Evolutionary conservation across 768 basidiomycete genomes (phyloP).

Genomic region (Agrocybe pediades): DNA sequence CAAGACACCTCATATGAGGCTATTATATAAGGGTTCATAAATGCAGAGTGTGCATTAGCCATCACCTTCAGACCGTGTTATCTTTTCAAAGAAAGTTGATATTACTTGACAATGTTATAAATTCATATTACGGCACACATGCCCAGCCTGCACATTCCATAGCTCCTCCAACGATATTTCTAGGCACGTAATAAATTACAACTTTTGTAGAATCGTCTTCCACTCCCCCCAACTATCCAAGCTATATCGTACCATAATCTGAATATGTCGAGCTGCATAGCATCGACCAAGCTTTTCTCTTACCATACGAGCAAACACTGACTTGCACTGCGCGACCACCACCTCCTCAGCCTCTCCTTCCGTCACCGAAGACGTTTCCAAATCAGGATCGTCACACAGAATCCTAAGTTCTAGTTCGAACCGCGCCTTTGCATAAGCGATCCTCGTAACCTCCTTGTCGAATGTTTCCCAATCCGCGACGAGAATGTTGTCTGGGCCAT

Average conservation of each 20-base stretch:
- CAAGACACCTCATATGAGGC: too few species aligned
- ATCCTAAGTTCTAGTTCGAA: slow-evolving; percentile 4
- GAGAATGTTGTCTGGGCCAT: neutral
- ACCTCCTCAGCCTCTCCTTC: neutral
- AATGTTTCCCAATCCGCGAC: slow-evolving; percentile 1
- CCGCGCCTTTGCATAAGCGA: neutral
- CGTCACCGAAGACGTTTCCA: neutral
- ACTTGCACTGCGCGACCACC: neutral
- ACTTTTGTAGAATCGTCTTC: too few species aligned
- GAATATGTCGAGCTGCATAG: neutral
- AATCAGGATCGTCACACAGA: neutral
- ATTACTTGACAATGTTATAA: too few species aligned
- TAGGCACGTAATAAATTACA: too few species aligned
- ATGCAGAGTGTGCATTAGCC: too few species aligned
- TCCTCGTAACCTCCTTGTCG: slow-evolving; percentile 2
- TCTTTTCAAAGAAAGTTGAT: too few species aligned
- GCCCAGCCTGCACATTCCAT: too few species aligned
- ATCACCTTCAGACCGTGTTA: too few species aligned
- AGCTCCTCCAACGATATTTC: too few species aligned
- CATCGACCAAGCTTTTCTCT: neutral
- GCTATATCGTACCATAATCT: neutral
- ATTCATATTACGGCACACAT: too few species aligned
- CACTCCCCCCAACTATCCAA: neutral
- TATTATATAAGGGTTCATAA: too few species aligned
- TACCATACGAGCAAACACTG: neutral